phyloP scores from a whole-genome alignment of 495 filamentous ascomycete genomes.

The Penicillium herquei region DNA sequence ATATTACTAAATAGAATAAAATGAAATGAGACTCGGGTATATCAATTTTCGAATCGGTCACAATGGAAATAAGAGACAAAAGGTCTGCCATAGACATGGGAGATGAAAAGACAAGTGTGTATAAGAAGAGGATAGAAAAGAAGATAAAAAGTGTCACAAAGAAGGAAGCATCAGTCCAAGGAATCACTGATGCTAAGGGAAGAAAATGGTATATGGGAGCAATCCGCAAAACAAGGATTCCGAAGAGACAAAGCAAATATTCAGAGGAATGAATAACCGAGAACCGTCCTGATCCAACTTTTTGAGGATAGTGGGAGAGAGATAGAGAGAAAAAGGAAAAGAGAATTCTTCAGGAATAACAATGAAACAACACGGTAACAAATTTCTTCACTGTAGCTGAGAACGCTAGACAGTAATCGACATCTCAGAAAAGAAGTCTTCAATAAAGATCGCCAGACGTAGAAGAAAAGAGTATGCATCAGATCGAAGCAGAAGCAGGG shows the following conservation, averaged over 20 bases:
- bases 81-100: not conserved
- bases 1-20: not conserved
- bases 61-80: conserved; percentile 1
- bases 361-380: not conserved
- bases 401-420: conserved; percentile 11
- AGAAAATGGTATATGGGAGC: conserved; percentile 12
- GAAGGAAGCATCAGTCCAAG: not conserved
- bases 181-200: not conserved
- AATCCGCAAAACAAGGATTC: not conserved
- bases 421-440: conserved; percentile 1
- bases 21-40: conserved; percentile 18
- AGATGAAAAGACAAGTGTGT: conserved; percentile 2
- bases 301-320: not conserved
- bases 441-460: conserved; percentile 11
- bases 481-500: conserved; percentile 33
- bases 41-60: conserved; percentile 16
- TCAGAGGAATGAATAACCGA: conserved; percentile 3
- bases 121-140: conserved; percentile 4
- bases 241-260: conserved; percentile 1
- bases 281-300: not conserved
- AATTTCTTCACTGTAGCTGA: conserved; percentile 10
- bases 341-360: conserved; percentile 1
- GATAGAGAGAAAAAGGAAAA: conserved; percentile 7
- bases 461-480: conserved; percentile 25
- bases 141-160: conserved; percentile 1